Base-by-base conservation (phyloP, 177 flowering plant genomes). In the Vitis hybrid region DNA sequence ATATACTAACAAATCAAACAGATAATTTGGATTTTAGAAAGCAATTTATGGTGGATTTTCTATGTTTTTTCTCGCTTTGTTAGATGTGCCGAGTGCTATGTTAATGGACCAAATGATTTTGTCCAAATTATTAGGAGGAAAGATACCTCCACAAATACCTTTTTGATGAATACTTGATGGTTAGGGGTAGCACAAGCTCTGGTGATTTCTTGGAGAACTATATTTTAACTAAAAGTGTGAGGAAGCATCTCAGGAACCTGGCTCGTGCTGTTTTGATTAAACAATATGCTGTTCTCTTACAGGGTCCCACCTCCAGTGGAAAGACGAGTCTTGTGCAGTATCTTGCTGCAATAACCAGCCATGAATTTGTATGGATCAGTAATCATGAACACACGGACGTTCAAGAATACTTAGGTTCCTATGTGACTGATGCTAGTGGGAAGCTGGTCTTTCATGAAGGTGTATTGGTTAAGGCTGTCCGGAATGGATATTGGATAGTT, bases 251-350 rank as follows among this genome's bases (percentile, higher is more conserved):
- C 51, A 78, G 77, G 55, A 89, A 85, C 76, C 80, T 96, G 76
- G 85, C 92, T 13, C 89, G 94, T 64, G 97, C 98, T 38, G 70
- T 87, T 71, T 85, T 86, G 64, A 82, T 94, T 28, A 86, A 83
- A 74, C 87, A 82, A 76, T 95, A 92, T 75, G 98, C 99, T 24
- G 97, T 96, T 70, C 94, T 96, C 49, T 71, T 96, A 73, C 99
- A 96, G 82, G 99, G 99, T 11, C 99, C 99, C 4, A 96, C 99
- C 6, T 96, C 99, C 64, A 96, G 99, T 85, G 99, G 99, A 56
- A 96, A 96, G 79, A 96, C 99, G 64, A 96, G 99, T 76, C 95
- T 96, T 77, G 97, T 96, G 51, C 86, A 79, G 70, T 92, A 86
- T 85, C 97, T 94, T 76, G 97, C 98, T 76, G 86, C 92, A 28